Conservation (phyloP, 768 basidiomycete species). For the Leccinum truebloodii region DNA sequence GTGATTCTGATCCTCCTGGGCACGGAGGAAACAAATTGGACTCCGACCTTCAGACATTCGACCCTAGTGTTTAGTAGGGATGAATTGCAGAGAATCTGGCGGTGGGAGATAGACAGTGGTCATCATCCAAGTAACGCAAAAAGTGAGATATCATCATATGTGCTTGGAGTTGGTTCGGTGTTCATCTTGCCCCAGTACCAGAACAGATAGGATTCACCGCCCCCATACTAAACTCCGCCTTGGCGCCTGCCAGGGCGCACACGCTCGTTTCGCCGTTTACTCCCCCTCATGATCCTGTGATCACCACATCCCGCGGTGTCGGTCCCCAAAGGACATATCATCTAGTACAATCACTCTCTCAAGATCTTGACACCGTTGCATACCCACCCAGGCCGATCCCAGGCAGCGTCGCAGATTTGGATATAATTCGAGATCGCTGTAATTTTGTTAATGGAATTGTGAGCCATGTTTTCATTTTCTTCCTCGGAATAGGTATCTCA, state of each 20-base stretch:
- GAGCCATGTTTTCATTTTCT: slow-evolving; percentile 3
- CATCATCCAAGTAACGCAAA: slow-evolving; percentile 78
- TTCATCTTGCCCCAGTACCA: slow-evolving; percentile 49
- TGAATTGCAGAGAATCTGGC: slow-evolving; percentile 85
- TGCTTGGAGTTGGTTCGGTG: slow-evolving; percentile 3
- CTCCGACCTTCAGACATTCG: slow-evolving; percentile 43
- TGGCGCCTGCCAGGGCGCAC: slow-evolving; percentile 50
- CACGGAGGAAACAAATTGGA: slow-evolving; percentile 47
- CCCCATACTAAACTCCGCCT: slow-evolving; percentile 64
- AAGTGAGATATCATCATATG: slow-evolving; percentile 49
- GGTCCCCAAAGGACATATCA: slow-evolving; percentile 75
- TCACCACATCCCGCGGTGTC: slow-evolving; percentile 54
- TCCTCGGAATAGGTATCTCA: slow-evolving; percentile 1
- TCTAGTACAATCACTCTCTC: slow-evolving; percentile 55
- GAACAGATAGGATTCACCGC: slow-evolving; percentile 56
- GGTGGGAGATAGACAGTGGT: slow-evolving; percentile 89
- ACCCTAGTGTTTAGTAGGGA: slow-evolving; percentile 71
- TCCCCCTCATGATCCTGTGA: slow-evolving; percentile 41
- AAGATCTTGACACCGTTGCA: slow-evolving; percentile 58
- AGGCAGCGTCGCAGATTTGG: slow-evolving; percentile 85
- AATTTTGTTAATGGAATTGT: slow-evolving; percentile 78
- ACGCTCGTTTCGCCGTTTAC: slow-evolving; percentile 53
- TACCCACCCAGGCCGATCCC: slow-evolving; percentile 84
- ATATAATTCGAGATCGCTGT: slow-evolving; percentile 83
- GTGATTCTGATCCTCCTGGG: slow-evolving; percentile 41